Evolutionary conservation across 2,329 filamentous ascomycete genomes (phyloP), one percentile per base, ranked within the genome.

Genomic region (Aphanoascus verrucosus): DNA sequence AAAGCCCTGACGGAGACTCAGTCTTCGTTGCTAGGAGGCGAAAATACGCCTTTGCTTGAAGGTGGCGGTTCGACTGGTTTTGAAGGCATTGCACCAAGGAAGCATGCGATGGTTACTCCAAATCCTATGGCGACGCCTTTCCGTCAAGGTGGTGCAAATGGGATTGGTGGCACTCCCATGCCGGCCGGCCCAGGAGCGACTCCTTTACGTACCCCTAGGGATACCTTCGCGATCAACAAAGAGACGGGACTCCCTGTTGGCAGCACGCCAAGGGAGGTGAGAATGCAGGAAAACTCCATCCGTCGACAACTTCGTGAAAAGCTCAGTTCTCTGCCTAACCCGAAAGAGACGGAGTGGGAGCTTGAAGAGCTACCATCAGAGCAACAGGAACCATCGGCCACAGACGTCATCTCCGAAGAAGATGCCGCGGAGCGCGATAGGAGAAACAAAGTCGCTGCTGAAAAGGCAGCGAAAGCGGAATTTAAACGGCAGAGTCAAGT

Each of bases 111-210:
- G 53, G 80, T 89, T n/a, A 98, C 93, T 0, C 93, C 93, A 0
- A 98, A 98, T 65, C 93, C 93, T 0, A 78, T 98, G 74, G 90
- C 93, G 0, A 98, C 93, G 0, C 93, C 93, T 0, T 78, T 94
- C 59, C 80, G 86, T 52, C 75, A 82, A 56, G 79, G 73, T 20
- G 71, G 71, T 40, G 69, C 74, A 1, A 71, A 70, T 38, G 69
- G 74, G 1, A 74, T 81, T 28, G 84, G 81, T 23, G 82, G 84
- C 11, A 94, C 87, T 23, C 80, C 81, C 4, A 70, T 78, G 63
- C 69, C 70, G 12, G 72, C 77, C 52, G 79, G 80, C 4, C 79
- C 83, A 47, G 88, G 87, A 15, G 84, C 88, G 55, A 95, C 91
- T 0, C 89, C 91, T 0, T 74, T 94, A 73, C 82, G 86, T 55